Percentiles rank a stretch among this genome's conserved stretches.
These are phyloP conservation scores for Colletotrichum sp. DNA, from an alignment of 2,329 filamentous ascomycete genomes.

Conservation along the genomic window DNA sequence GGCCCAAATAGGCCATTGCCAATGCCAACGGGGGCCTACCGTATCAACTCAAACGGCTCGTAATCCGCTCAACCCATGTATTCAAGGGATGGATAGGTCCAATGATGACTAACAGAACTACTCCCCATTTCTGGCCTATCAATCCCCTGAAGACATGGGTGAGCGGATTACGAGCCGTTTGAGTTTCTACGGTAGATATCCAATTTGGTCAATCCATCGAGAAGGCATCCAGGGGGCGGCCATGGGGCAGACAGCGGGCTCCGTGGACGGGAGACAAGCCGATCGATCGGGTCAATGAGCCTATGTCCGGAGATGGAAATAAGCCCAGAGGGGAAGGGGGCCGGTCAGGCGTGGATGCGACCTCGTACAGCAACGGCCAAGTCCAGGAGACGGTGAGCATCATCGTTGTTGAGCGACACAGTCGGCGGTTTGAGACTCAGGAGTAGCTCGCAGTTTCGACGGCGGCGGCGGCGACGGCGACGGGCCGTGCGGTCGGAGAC, in stretches of 20 bases:
- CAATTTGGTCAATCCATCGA: background rate
- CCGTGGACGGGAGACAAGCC: background rate
- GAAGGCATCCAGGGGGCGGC: background rate
- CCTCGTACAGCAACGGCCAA: background rate
- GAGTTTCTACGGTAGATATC: background rate
- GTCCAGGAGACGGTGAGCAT: background rate
- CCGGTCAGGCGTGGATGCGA: constrained; percentile 1
- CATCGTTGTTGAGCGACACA: background rate
- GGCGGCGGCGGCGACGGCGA: background rate
- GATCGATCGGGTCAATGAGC: constrained; percentile 15
- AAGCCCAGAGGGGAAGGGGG: background rate
- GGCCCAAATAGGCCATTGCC: background rate
- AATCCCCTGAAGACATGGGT: too few species aligned
- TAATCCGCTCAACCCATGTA: too few species aligned
- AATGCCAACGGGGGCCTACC: background rate
- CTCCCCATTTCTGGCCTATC: too few species aligned
- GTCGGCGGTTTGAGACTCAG: constrained; percentile 18
- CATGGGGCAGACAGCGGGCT: background rate
- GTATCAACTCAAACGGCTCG: too few species aligned
- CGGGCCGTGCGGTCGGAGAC: constrained; percentile 2
- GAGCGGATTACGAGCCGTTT: too few species aligned
- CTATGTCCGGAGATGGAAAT: constrained; percentile 9
- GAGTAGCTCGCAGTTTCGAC: constrained; percentile 9
- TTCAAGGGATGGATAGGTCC: too few species aligned
- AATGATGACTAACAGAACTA: too few species aligned